Conservation (phyloP, 129 eudicot genomes). For the Saussurea involucrata region DNA sequence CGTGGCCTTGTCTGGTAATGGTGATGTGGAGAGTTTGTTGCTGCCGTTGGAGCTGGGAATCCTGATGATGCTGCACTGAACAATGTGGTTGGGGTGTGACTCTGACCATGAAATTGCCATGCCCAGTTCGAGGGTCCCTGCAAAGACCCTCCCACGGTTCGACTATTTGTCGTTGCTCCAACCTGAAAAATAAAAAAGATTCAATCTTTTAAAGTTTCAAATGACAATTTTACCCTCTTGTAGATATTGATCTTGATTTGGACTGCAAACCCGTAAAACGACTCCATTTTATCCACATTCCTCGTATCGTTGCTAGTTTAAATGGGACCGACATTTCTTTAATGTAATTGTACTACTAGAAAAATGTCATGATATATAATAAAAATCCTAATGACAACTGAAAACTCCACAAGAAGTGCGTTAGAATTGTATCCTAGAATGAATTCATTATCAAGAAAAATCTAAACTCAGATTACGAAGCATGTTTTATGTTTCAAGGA, state of each 20-base stretch:
- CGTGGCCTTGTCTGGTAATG: slow-evolving; percentile 34
- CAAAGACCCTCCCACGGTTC: slow-evolving; percentile 30
- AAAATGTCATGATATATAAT: too few relatives aligned
- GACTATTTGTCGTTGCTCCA: slow-evolving; percentile 24
- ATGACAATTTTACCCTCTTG: neutral
- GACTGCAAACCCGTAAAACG: neutral
- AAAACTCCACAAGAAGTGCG: too few relatives aligned
- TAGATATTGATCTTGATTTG: neutral
- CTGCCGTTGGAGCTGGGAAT: slow-evolving; percentile 43
- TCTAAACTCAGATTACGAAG: too few relatives aligned
- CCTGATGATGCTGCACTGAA: slow-evolving; percentile 72
- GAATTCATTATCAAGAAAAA: too few relatives aligned
- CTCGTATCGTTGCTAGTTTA: too few relatives aligned
- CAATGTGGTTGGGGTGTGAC: slow-evolving; percentile 20
- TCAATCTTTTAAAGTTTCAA: neutral
- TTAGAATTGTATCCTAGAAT: too few relatives aligned
- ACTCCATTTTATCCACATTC: neutral
- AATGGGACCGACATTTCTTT: too few relatives aligned
- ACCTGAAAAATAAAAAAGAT: slow-evolving; percentile 23
- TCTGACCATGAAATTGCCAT: slow-evolving; percentile 46
- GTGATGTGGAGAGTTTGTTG: slow-evolving; percentile 21
- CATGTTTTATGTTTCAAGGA: too few relatives aligned
- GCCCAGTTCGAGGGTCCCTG: slow-evolving; percentile 43
- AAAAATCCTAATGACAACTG: too few relatives aligned
- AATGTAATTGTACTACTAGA: too few relatives aligned